A percentile compares a stretch with the other conserved stretches of the same genome.
Evolutionary conservation across 148 eudicot genomes (phyloP).

Genomic region (Rhododendron ovatum): DNA sequence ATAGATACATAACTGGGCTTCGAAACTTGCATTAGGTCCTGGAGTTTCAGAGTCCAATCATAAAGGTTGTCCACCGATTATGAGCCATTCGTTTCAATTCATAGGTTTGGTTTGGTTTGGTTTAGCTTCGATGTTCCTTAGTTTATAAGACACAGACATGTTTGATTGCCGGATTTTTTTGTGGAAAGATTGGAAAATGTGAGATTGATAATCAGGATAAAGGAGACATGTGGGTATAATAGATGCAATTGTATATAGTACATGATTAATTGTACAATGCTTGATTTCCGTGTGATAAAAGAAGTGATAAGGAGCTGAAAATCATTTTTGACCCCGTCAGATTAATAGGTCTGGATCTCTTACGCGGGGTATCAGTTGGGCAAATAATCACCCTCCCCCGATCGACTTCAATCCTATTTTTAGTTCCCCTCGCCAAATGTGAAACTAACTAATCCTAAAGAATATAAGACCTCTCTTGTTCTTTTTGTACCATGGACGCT

Average conservation of each 20-base stretch:
- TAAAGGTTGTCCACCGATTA: background rate
- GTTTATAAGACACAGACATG: background rate
- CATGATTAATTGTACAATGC: too few relatives aligned
- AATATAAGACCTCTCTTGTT: too few relatives aligned
- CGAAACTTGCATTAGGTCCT: background rate
- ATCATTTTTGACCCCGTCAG: too few relatives aligned
- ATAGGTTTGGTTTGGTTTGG: background rate
- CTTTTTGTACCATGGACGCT: background rate
- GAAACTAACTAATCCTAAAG: too few relatives aligned
- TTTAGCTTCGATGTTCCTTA: too few relatives aligned
- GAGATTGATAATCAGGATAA: background rate
- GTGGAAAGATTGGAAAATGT: background rate
- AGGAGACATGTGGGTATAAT: background rate
- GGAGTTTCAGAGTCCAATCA: background rate
- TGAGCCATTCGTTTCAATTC: background rate
- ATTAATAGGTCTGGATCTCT: too few relatives aligned
- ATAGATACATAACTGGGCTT: background rate
- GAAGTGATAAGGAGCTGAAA: too few relatives aligned
- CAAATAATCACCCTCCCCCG: too few relatives aligned
- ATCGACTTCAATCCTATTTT: too few relatives aligned
- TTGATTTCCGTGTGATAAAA: too few relatives aligned
- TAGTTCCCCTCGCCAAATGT: too few relatives aligned
- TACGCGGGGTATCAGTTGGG: too few relatives aligned
- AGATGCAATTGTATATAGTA: background rate
- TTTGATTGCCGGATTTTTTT: background rate